phyloP scores from a whole-genome alignment of 148 eudicot genomes.

The Mesembryanthemum crystallinum region DNA sequence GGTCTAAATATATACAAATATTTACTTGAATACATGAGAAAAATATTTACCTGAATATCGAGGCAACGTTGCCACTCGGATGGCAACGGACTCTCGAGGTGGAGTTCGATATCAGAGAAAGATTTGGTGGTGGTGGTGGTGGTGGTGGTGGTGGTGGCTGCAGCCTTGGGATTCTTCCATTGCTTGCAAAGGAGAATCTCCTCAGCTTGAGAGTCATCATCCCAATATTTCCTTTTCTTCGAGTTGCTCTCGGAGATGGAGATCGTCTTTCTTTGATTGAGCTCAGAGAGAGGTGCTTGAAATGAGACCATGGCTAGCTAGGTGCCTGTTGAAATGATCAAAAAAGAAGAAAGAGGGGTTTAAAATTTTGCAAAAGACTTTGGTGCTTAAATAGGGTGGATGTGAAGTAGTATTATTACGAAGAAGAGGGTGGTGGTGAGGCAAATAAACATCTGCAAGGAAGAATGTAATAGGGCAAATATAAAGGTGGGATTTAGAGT shows the following conservation, averaged over 20 bases:
- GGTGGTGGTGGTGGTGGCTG: neutral
- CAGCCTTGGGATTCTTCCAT: constrained; percentile 26
- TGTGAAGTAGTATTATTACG: too few species aligned
- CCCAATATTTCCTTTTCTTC: constrained; percentile 65
- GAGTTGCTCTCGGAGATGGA: constrained; percentile 35
- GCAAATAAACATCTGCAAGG: constrained; percentile 33
- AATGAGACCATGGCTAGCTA: constrained; percentile 64
- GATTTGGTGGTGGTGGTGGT: constrained; percentile 15
- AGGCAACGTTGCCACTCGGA: constrained; percentile 87
- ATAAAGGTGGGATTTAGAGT: constrained; percentile 43
- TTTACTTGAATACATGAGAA: too few species aligned
- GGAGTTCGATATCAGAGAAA: constrained; percentile 39
- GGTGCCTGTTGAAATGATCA: too few species aligned
- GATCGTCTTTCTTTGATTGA: constrained; percentile 30
- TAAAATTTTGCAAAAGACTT: neutral
- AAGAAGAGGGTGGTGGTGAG: too few species aligned
- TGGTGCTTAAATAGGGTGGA: constrained; percentile 37
- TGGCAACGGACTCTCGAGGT: constrained; percentile 59
- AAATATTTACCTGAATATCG: constrained; percentile 90
- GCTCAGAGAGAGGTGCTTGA: constrained; percentile 44
- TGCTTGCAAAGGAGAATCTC: constrained; percentile 28
- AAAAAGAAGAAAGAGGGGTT: constrained; percentile 10
- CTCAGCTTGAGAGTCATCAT: constrained; percentile 18
- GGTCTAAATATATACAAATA: too few species aligned
- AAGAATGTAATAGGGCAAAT: constrained; percentile 56